Base-by-base conservation (phyloP, 164 flowering plant genomes). In the Brasenia schreberi region DNA sequence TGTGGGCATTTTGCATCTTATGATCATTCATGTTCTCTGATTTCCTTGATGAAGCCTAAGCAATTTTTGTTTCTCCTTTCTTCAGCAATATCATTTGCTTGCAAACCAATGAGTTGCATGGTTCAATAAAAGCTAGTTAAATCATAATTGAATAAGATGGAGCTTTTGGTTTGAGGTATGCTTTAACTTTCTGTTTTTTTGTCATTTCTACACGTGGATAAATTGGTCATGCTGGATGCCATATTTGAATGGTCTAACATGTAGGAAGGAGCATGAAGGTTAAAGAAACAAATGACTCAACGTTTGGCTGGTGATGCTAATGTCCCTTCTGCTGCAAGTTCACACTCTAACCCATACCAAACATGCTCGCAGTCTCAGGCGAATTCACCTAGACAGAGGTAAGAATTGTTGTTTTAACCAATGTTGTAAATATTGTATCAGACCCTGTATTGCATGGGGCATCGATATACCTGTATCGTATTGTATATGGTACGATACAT, bases 281-380 rank as follows among this genome's bases (percentile, higher is more conserved):
- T 56, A 59, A 62, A 19, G 67, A 67, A 77, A 63, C 67, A 69
- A 53, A 67, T 64, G 71, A 64, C 43, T 62, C 68, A 68, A 56
- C 62, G 75, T 56, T 69, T 61, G 43, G 62, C 63, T 5, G 76
- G 74, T 67, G 73, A 64, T 65, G 68, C 44, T 17, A 70, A 71
- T 66, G 59, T 66, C 27, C 74, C 74, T 18, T 70, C 72, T 9
- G 69, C 70, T 0, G 67, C 77, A 5, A 43, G 60, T 12, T 60
- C 70, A 42, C 23, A 9, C 18, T 64, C 68, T 66, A 66, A 45
- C 52, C 68, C 73, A 42, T 69, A 65, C 19, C 33, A 68, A 67
- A 39, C 56, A 3, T 64, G 65, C 64, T 59, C 72, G 43, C 74
- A 75, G 17, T 42, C 61, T 65, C 72, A 56, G 12, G 19, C 70